Evolutionary conservation across 2,329 filamentous ascomycete species (phyloP).

Genomic region (Corinectria fuckeliana): DNA sequence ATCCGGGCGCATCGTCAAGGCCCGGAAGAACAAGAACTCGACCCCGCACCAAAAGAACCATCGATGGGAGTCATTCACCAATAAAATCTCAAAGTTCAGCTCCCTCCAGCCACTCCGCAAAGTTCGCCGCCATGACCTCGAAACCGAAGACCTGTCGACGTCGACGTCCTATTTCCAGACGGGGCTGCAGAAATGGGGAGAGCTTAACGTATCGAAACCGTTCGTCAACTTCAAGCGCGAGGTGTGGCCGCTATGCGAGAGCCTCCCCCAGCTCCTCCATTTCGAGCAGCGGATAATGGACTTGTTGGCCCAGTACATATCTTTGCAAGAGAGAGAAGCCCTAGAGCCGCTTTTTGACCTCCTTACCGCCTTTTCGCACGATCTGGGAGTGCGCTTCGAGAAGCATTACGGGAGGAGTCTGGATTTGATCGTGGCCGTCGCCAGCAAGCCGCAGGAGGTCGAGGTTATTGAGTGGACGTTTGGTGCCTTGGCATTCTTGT

Average conservation of each 20-base stretch:
- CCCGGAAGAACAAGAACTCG: slow-evolving; percentile 71
- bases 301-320: slow-evolving; percentile 76
- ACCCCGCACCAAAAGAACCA: slow-evolving; percentile 83
- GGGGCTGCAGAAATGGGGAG: slow-evolving; percentile 85
- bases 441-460: slow-evolving; percentile 76
- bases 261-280: slow-evolving; percentile 88
- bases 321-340: slow-evolving; percentile 76
- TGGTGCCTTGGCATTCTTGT: slow-evolving; percentile 89
- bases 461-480: slow-evolving; percentile 99
- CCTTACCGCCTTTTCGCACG: slow-evolving; percentile 93
- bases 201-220: slow-evolving; percentile 84
- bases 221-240: slow-evolving; percentile 81
- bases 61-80: slow-evolving; percentile 88
- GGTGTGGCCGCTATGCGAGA: slow-evolving; percentile 82
- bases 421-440: slow-evolving; percentile 76
- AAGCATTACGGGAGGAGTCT: slow-evolving; percentile 83
- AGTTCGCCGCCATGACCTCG: slow-evolving; percentile 83
- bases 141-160: slow-evolving; percentile 76
- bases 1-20: slow-evolving; percentile 72
- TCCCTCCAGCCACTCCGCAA: slow-evolving; percentile 89
- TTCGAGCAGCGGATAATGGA: slow-evolving; percentile 87
- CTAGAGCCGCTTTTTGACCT: slow-evolving; percentile 87
- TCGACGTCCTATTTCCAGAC: slow-evolving; percentile 87
- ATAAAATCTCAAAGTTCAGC: slow-evolving; percentile 88
- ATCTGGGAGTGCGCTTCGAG: slow-evolving; percentile 86